These are phyloP conservation scores for Hanseniaspora pseudoguilliermondii DNA, from an alignment of 805 yeast genomes.

Conservation along the genomic window DNA sequence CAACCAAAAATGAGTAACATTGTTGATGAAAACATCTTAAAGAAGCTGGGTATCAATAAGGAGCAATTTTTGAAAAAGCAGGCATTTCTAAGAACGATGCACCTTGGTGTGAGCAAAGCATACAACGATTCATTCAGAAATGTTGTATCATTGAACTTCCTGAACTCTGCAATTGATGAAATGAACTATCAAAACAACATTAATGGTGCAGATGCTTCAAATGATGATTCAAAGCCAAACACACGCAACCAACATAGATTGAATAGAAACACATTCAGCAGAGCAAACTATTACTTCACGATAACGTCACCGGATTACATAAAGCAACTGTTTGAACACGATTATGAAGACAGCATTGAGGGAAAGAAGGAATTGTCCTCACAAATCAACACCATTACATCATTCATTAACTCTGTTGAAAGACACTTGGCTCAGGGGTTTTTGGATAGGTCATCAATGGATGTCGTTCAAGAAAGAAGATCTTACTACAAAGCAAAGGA, in stretches of 20 bases:
- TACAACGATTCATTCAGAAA: background rate
- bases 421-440: conserved; percentile 17
- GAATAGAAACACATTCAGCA: conserved; percentile 18
- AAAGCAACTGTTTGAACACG: conserved; percentile 5
- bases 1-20: background rate
- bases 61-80: background rate
- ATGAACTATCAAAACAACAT: background rate
- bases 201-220: conserved; percentile 17
- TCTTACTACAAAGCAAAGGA: background rate
- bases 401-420: conserved; percentile 24
- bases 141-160: background rate
- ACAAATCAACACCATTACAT: conserved; percentile 24
- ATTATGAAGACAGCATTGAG: conserved; percentile 13
- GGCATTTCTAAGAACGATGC: background rate
- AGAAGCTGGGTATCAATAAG: background rate
- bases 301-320: conserved; percentile 10
- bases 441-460: conserved; percentile 5
- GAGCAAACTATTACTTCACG: conserved; percentile 8
- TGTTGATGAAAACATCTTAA: background rate
- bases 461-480: background rate
- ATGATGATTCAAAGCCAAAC: conserved; percentile 23
- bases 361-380: conserved; percentile 20
- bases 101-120: background rate
- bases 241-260: conserved; percentile 23
- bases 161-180: background rate